Evolutionary conservation across 1,284 basidiomycete genomes (phyloP).

Genomic region (Malassezia caprae): DNA sequence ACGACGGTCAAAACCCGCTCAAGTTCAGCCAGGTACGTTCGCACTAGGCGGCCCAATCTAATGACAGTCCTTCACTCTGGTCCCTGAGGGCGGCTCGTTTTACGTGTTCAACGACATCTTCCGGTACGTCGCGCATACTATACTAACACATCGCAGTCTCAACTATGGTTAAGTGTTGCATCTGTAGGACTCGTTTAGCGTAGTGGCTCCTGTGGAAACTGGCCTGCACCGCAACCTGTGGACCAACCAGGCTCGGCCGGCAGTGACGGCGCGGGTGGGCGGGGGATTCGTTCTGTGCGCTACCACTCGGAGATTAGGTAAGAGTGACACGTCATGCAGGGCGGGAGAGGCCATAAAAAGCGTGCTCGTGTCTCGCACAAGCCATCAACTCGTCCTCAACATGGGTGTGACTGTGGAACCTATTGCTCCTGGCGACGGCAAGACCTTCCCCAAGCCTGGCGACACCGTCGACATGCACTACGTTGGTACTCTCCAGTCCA

Average conservation of each 20-base stretch:
- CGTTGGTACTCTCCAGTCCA: constrained; percentile 35
- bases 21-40: constrained; percentile 27
- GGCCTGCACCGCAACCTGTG: not conserved
- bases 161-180: constrained; percentile 29
- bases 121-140: constrained; percentile 19
- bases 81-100: constrained; percentile 66
- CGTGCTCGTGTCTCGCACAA: constrained; percentile 10
- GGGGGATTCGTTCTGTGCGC: not conserved
- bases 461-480: constrained; percentile 42
- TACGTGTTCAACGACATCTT: constrained; percentile 61
- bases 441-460: constrained; percentile 44
- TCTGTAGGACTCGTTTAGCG: not conserved
- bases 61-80: constrained; percentile 66
- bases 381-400: constrained; percentile 2
- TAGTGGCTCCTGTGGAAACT: not conserved
- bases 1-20: constrained; percentile 26
- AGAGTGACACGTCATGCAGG: constrained; percentile 9
- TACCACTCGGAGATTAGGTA: constrained; percentile 2
- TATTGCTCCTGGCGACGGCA: constrained; percentile 46
- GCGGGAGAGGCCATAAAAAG: not conserved
- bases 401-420: constrained; percentile 46
- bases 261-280: not conserved
- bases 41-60: constrained; percentile 3
- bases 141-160: constrained; percentile 18
- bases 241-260: not conserved